Evolutionary conservation across 257 asterid genomes (phyloP).

Genomic region (Pogostemon cablin): DNA sequence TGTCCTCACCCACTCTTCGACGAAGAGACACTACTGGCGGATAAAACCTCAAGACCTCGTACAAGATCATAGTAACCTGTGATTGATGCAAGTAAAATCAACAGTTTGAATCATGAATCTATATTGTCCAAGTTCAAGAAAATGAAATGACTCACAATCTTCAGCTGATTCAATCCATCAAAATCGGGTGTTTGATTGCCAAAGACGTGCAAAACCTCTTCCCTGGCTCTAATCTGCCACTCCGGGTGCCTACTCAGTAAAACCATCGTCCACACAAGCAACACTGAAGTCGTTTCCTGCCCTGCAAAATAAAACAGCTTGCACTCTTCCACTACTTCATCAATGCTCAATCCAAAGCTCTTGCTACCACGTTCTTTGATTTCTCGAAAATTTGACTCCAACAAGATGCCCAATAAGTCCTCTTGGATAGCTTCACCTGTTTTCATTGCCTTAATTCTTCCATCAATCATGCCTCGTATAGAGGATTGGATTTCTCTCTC

Average conservation of each 20-base stretch:
- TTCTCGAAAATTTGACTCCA: conserved; percentile 44
- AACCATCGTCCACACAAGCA: conserved; percentile 54
- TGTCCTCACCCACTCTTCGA: conserved; percentile 30
- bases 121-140: no score
- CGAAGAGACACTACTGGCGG: conserved; percentile 29
- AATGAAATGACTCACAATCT: conserved; percentile 39
- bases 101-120: no score
- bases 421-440: conserved; percentile 37
- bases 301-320: conserved; percentile 57
- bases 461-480: conserved; percentile 35
- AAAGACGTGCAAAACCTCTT: conserved; percentile 44
- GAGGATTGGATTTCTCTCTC: conserved; percentile 31
- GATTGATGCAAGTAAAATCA: background rate
- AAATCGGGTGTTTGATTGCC: conserved; percentile 32
- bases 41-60: conserved; percentile 46
- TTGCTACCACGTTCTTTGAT: conserved; percentile 39
- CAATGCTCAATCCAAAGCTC: conserved; percentile 39
- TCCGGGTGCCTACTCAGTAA: conserved; percentile 38
- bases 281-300: conserved; percentile 48
- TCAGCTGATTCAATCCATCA: conserved; percentile 49
- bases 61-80: conserved; percentile 49
- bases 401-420: conserved; percentile 39
- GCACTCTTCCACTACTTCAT: conserved; percentile 53
- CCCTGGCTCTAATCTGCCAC: conserved; percentile 57
- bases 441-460: conserved; percentile 38